Evolutionary conservation across 2,329 filamentous ascomycete genomes (phyloP).

Genomic region (Harringtonia lauricola): DNA sequence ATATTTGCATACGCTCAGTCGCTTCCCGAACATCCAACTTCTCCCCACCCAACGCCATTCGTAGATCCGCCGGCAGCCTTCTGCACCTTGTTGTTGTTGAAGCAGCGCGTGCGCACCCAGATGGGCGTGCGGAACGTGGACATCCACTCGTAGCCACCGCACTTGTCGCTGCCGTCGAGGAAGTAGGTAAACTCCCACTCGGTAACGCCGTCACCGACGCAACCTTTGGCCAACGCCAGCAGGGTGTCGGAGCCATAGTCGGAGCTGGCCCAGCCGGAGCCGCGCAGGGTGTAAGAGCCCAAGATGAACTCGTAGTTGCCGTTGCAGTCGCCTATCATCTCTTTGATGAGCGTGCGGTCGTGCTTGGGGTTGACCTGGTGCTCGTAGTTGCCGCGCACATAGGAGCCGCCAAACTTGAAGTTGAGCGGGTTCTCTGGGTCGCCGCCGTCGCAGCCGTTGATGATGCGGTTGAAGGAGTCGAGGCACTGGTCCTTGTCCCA

Average conservation of each 20-base stretch:
- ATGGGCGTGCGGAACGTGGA: constrained; percentile 1
- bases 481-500: constrained; percentile 13
- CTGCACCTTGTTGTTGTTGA: constrained; percentile 5
- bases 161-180: background rate
- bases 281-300: constrained; percentile 1
- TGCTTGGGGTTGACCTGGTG: constrained; percentile 4
- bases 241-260: constrained; percentile 5
- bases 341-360: background rate
- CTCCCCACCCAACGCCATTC: no score
- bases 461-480: constrained; percentile 7
- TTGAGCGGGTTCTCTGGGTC: constrained; percentile 17
- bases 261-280: constrained; percentile 5
- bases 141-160: constrained; percentile 6
- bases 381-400: constrained; percentile 1
- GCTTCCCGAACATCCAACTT: no score
- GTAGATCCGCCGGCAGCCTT: background rate
- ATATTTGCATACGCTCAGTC: no score
- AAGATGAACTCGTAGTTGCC: constrained; percentile 3
- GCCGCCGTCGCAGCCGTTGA: constrained; percentile 17
- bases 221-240: background rate
- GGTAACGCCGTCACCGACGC: constrained; percentile 2
- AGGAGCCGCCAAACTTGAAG: constrained; percentile 11
- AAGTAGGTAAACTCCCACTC: constrained; percentile 2
- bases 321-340: constrained; percentile 4
- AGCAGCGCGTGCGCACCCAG: constrained; percentile 4